Conservation (phyloP, 768 basidiomycete species). For the Lentinula aciculospora region DNA sequence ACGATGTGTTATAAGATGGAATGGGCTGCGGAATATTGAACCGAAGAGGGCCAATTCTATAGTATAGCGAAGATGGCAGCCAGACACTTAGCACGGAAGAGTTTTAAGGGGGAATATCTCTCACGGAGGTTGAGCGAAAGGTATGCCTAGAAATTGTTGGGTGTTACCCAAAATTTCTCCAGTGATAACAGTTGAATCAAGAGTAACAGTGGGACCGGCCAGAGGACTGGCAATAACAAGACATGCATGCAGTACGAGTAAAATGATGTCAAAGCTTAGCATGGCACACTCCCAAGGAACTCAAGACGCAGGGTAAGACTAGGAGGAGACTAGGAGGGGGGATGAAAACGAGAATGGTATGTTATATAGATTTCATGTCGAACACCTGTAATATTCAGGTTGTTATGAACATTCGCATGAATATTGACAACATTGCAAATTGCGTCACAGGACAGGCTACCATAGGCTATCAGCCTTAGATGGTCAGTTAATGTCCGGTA, state of each 20-base stretch:
- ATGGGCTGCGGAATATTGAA: conserved; percentile 36
- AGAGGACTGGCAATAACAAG: not conserved
- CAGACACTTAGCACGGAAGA: not conserved
- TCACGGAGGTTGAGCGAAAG: conserved; percentile 52
- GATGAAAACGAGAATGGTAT: not conserved
- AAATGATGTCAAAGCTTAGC: not conserved
- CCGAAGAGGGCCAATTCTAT: conserved; percentile 30
- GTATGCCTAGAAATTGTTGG: conserved; percentile 45
- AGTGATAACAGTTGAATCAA: conserved; percentile 38
- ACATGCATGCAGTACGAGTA: not conserved
- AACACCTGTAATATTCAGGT: not conserved
- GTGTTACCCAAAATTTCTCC: conserved; percentile 28
- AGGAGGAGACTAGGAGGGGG: not conserved
- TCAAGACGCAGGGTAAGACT: not conserved
- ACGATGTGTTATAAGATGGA: conserved; percentile 26
- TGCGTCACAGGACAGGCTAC: not conserved
- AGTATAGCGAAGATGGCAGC: not conserved
- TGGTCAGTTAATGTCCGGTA: too few species aligned
- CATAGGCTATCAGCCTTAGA: too few species aligned
- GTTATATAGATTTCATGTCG: not conserved
- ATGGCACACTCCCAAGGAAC: not conserved
- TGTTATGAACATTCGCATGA: not conserved
- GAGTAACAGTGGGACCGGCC: conserved; percentile 26
- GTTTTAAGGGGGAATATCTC: conserved; percentile 9
- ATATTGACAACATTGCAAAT: not conserved